A percentile compares a stretch with the other conserved stretches of the same genome.
Conservation (phyloP, 169 alveolate species). For the Eimeria sp. region DNA sequence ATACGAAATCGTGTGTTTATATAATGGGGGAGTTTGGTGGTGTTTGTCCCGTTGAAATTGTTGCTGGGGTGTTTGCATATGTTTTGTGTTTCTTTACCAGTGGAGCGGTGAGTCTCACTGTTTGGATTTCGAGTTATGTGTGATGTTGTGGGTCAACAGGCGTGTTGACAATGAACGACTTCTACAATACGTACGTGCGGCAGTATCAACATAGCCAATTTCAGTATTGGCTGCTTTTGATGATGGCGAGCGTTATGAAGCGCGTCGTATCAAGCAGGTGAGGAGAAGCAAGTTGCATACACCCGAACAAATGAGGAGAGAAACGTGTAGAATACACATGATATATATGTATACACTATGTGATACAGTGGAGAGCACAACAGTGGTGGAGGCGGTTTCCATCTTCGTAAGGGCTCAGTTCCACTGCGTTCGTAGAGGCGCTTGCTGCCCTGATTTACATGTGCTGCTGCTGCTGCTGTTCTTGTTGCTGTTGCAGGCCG, state of each 20-base stretch:
- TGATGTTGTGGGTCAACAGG: not conserved
- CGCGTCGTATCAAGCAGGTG: slow-evolving; percentile 71
- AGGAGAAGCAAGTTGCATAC: not conserved
- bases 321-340: no score
- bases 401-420: not conserved
- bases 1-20: no score
- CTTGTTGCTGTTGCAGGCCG: slow-evolving; percentile 40
- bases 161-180: slow-evolving; percentile 44
- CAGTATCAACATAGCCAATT: slow-evolving; percentile 76
- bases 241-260: slow-evolving; percentile 75
- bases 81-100: not conserved
- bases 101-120: not conserved
- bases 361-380: not conserved
- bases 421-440: no score
- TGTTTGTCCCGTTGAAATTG: not conserved
- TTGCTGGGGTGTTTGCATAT: not conserved
- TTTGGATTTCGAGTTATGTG: not conserved
- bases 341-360: no score
- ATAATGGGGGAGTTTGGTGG: not conserved
- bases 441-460: not conserved
- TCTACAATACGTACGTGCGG: slow-evolving; percentile 76
- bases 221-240: slow-evolving; percentile 80
- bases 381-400: not conserved
- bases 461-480: not conserved
- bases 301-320: not conserved